Base-by-base conservation (phyloP, 75 land plant genomes). In the Cunninghamia lanceolata region DNA sequence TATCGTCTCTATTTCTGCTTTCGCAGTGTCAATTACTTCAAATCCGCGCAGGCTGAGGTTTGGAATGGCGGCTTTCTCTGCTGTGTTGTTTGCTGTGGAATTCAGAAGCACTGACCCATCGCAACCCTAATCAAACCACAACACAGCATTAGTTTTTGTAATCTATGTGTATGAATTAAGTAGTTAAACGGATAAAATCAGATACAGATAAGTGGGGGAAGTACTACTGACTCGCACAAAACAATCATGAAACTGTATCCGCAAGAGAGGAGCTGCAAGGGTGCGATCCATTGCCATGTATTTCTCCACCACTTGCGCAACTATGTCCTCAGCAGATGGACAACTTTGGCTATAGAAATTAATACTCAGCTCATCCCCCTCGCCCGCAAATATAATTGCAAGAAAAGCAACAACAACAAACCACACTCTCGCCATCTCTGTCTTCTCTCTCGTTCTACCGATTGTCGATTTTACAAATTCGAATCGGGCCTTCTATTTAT, bases 41-140 rank as follows among this genome's bases (percentile, higher is more conserved):
- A 50, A 50, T 50, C 53, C 53, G 15, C 53, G 53, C 14, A 50
- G 15, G 53, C 15, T 50, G 16, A 11, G 53, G 15, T 50, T 50
- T 50, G 53, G 53, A 14, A 50, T 2, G 15, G 16, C 53, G 0
- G 0, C 91, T 88, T 87, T 94, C 43, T 94, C 95, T 4, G 93
- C 86, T 34, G 42, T 19, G 43, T 89, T 91, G n/a, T 45, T 79
- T 1, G 70, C 11, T 3, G 88, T 88, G 13, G 87, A 83, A 43
- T 92, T 90, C 9, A 94, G 13, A 45, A 94, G 59, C 21, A 94
- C 71, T 3, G 95, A 94, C 15, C 85, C 95, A 78, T 94, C 95
- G 47, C 95, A 94, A 36, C 95, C 95, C 93, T 94, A 46, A 54
- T 47, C 82, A 32, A 83, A 38, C 59, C n/a, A 17, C 34, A 77